Evolutionary conservation across 805 yeast species (phyloP), one percentile per base, ranked within the genome.

Genomic region (Wickerhamomyces queroliae): DNA sequence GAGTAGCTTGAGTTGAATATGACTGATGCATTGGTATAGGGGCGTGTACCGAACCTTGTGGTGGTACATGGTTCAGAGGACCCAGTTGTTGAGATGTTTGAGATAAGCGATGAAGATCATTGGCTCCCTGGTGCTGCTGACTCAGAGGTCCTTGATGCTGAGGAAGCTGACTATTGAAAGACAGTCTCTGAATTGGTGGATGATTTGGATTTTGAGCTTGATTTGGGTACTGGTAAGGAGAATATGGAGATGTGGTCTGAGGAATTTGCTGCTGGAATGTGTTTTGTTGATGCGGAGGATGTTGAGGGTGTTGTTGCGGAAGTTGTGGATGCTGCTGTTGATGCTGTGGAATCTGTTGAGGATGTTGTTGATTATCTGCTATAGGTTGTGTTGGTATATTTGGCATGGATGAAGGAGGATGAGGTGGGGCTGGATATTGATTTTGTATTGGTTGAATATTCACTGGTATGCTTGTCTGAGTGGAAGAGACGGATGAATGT

Each of bases 221-320:
- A 23, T 23, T 23, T 16, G 19, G 15, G 17, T 28, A 16, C 40
- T 35, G 35, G 18, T 33, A 25, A 10, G 21, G 38, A 33, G 42
- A 29, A 25, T 26, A 29, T 36, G 33, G 35, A n/a, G 34, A 35
- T 24, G 37, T 10, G 18, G 58, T 32, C 48, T 15, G 47, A 4
- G 32, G 39, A 21, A 17, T 23, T 15, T 19, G 36, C 7, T 33
- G 33, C 21, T 24, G 41, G n/a, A 26, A 30, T 36, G 17, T 33
- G 43, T 6, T 36, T 13, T 30, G 39, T 4, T 31, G 36, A 16
- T 35, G 39, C 11, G 12, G 38, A 15, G 24, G 38, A 11, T 26
- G 32, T 12, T 21, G 38, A 13, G 33, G 32, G 11, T 34, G 41
- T 16, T 17, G 36, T 27, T 35, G 35, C 24, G 25, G 39, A 12